Conservation (phyloP, 176 grass and related monocot species). For the Poa pratensis region DNA sequence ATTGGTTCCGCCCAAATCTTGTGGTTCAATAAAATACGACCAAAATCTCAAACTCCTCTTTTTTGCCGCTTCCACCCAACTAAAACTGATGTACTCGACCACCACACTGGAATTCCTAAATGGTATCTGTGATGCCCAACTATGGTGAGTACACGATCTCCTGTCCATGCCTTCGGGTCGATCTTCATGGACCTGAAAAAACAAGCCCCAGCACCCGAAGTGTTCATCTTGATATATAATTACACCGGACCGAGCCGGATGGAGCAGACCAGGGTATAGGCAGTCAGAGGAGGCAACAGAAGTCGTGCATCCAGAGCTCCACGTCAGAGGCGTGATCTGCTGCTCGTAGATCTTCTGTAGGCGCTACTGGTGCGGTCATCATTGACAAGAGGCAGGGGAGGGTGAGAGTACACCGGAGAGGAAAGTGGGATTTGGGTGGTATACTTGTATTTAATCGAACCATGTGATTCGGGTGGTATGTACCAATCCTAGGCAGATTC, state of each 20-base stretch:
- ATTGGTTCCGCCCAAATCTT: conserved; percentile 5
- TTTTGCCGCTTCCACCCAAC: neutral
- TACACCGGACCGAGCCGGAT: neutral
- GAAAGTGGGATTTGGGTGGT: neutral
- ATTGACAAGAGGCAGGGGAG: neutral
- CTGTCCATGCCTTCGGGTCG: neutral
- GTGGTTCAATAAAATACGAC: neutral
- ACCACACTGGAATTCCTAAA: neutral
- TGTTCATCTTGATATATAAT: neutral
- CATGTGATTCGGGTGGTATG: neutral
- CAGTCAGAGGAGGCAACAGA: neutral
- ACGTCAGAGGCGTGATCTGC: neutral
- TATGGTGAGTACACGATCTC: neutral
- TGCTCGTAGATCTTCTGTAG: neutral
- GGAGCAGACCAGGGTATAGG: neutral
- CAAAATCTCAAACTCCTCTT: neutral
- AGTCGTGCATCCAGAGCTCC: neutral
- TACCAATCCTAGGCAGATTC: neutral
- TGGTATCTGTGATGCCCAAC: neutral
- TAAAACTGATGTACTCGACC: neutral
- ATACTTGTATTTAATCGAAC: neutral
- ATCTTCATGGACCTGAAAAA: neutral
- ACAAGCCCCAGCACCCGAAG: neutral
- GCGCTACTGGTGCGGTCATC: neutral
- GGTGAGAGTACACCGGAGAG: neutral